phyloP scores from a whole-genome alignment of 148 eudicot genomes.

The Persicaria tinctoria region DNA sequence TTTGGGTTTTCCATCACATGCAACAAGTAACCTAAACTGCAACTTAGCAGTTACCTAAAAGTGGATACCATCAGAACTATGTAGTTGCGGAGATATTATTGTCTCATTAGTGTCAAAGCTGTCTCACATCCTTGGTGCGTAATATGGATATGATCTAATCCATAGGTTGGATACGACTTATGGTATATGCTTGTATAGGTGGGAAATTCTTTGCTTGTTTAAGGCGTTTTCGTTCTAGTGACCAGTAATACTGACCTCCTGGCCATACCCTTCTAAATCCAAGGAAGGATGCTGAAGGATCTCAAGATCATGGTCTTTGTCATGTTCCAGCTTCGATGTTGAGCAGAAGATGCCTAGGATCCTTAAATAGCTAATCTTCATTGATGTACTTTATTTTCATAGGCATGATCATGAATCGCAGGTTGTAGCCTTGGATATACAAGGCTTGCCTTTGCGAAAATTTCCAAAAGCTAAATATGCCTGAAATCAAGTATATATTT shows the following conservation, averaged over 20 bases:
- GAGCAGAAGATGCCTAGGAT: conserved; percentile 1
- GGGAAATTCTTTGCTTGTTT: not conserved
- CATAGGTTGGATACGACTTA: not conserved
- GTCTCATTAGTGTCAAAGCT: not conserved
- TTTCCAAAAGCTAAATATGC: not conserved
- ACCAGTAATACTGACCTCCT: not conserved
- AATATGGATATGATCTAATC: not conserved
- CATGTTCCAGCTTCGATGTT: not conserved
- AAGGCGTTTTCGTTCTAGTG: not conserved
- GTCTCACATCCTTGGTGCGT: not conserved
- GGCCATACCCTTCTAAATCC: not conserved
- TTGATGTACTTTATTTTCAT: not conserved
- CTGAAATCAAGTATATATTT: not conserved
- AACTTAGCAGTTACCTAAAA: not conserved
- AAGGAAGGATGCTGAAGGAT: conserved; percentile 4
- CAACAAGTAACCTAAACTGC: not conserved
- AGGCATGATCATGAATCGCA: not conserved
- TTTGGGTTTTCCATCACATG: not conserved
- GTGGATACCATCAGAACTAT: not conserved
- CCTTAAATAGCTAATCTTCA: not conserved
- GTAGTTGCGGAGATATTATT: not conserved
- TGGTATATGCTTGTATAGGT: not conserved
- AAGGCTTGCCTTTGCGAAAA: not conserved
- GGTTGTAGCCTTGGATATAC: not conserved
- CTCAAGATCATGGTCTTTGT: conserved; percentile 9